phyloP scores from a whole-genome alignment of 139 green algal genomes.

The Chlorella sp. region DNA sequence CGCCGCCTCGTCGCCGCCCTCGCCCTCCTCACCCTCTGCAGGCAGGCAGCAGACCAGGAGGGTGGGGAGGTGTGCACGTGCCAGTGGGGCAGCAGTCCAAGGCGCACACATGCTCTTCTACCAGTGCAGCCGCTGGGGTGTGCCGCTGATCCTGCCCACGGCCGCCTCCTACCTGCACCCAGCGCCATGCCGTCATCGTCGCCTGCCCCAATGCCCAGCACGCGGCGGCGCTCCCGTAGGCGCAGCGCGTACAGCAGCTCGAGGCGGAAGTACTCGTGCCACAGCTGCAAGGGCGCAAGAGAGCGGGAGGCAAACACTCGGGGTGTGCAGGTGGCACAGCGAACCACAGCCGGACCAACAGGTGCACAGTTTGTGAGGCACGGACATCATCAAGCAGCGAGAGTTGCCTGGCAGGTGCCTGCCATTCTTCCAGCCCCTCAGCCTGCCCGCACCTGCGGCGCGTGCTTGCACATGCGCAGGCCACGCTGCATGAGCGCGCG shows the following conservation, averaged over 20 bases:
- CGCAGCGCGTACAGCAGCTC: conserved; percentile 87
- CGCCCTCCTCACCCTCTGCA: neutral
- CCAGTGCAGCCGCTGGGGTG: no score
- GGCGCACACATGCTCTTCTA: no score
- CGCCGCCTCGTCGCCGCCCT: conserved; percentile 38
- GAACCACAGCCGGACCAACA: no score
- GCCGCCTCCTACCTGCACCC: neutral
- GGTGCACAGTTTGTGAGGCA: no score
- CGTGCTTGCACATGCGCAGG: conserved; percentile 53
- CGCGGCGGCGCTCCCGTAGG: conserved; percentile 65
- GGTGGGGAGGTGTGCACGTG: neutral
- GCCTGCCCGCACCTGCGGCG: conserved; percentile 1
- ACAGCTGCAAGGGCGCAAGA: conserved; percentile 56
- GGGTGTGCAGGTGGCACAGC: no score
- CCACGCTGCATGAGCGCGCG: conserved; percentile 82
- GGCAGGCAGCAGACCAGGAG: neutral
- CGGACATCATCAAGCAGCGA: no score
- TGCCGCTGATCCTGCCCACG: neutral
- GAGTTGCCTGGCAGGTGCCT: no score
- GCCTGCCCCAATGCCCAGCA: conserved; percentile 72
- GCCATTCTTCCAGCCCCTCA: no score
- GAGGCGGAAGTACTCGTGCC: conserved; percentile 89
- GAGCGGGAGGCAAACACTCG: no score
- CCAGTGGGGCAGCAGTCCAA: no score
- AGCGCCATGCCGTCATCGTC: neutral